Evolutionary conservation across 352 stramenopile genomes (phyloP).

Genomic region (Phytophthora aleatoria): DNA sequence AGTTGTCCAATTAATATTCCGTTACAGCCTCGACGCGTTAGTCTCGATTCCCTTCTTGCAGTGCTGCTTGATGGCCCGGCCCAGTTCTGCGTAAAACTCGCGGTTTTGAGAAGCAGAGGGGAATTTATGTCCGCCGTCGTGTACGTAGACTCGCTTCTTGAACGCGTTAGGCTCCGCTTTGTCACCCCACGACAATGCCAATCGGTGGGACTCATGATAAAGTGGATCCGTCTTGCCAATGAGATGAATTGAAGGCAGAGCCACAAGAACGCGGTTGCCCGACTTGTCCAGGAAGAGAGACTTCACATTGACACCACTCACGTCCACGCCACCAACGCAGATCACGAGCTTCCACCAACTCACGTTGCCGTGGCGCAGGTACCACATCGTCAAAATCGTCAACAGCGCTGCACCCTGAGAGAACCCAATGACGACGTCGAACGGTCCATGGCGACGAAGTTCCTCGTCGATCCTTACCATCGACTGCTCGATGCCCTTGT

Average conservation of each 20-base stretch:
- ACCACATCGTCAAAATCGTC: constrained; percentile 48
- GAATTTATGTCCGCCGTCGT: constrained; percentile 46
- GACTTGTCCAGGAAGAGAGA: constrained; percentile 42
- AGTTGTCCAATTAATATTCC: no score
- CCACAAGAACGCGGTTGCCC: constrained; percentile 31
- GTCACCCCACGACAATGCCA: constrained; percentile 37
- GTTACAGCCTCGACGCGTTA: constrained; percentile 14
- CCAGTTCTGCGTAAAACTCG: constrained; percentile 33
- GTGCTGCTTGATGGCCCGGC: constrained; percentile 27
- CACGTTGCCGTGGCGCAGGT: constrained; percentile 27
- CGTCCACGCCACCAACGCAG: constrained; percentile 39
- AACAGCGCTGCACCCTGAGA: constrained; percentile 52
- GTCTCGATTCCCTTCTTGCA: constrained; percentile 21
- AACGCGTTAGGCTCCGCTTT: constrained; percentile 10
- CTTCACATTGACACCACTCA: constrained; percentile 40
- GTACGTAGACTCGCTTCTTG: constrained; percentile 38
- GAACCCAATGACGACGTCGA: constrained; percentile 56
- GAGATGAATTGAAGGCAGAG: constrained; percentile 53
- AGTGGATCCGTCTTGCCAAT: constrained; percentile 67
- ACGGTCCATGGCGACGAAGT: constrained; percentile 38
- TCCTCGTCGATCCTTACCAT: constrained; percentile 43
- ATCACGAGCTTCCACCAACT: constrained; percentile 49
- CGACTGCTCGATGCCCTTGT: constrained; percentile 44
- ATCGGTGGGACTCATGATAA: constrained; percentile 45
- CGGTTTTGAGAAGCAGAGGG: constrained; percentile 34